phyloP scores from a whole-genome alignment of 768 basidiomycete species.

The Amanita inopinata region DNA sequence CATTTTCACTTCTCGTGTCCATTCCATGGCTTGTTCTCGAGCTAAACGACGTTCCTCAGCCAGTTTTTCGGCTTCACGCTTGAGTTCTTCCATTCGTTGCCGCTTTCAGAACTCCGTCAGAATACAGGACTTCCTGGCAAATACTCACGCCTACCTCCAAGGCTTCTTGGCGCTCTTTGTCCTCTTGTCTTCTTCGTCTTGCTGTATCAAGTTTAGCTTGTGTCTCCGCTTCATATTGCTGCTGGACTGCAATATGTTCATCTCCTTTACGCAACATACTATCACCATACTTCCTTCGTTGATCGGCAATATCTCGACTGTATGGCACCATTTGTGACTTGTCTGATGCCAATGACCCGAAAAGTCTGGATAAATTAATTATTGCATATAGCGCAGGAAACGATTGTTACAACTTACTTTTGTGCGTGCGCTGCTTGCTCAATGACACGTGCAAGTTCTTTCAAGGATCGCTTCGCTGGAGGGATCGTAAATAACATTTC shows the following conservation, averaged over 20 bases:
- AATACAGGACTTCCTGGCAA: background rate
- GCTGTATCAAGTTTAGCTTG: constrained; percentile 71
- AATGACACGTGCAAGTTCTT: constrained; percentile 70
- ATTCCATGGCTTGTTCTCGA: constrained; percentile 71
- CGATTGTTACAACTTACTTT: constrained; percentile 39
- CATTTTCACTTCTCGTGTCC: constrained; percentile 60
- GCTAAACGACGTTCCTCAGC: constrained; percentile 69
- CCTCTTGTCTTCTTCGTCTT: constrained; percentile 68
- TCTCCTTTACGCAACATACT: constrained; percentile 75
- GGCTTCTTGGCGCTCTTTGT: constrained; percentile 55
- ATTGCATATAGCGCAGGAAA: background rate
- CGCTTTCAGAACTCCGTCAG: constrained; percentile 29
- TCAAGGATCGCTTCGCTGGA: constrained; percentile 67
- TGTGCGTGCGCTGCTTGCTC: constrained; percentile 80
- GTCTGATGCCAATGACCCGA: constrained; percentile 75
- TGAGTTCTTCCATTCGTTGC: constrained; percentile 51
- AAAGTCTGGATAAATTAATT: constrained; percentile 42
- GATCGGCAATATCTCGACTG: constrained; percentile 77
- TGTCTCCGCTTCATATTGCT: constrained; percentile 60
- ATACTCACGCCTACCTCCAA: constrained; percentile 44
- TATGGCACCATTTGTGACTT: constrained; percentile 66
- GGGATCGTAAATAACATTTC: constrained; percentile 76
- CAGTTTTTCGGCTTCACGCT: constrained; percentile 66
- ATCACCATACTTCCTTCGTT: constrained; percentile 84
- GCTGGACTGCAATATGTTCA: constrained; percentile 67